These are phyloP conservation scores for Gamsiella multidivaricata DNA, from an alignment of 192 early-diverging fungal species.

Conservation along the genomic window DNA sequence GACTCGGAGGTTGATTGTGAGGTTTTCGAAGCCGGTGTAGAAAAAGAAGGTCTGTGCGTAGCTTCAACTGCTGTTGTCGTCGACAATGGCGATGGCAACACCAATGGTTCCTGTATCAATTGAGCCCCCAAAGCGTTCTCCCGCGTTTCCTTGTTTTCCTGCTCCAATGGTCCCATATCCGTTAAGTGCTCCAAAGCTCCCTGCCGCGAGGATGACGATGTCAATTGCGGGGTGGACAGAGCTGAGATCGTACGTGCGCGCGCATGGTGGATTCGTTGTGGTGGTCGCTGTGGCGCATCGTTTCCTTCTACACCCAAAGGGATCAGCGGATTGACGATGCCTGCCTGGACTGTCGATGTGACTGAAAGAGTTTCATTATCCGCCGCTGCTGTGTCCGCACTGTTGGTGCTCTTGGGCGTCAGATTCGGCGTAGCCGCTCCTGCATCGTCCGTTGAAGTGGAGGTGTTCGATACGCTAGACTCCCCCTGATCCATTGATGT, in stretches of 20 bases:
- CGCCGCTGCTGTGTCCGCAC: neutral
- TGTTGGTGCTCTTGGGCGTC: neutral
- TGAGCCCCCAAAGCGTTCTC: too few species aligned
- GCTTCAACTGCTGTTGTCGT: neutral
- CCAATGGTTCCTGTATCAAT: too few species aligned
- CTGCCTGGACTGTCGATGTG: neutral
- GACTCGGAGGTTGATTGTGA: conserved; percentile 14
- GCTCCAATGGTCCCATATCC: conserved; percentile 38
- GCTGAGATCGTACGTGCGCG: too few species aligned
- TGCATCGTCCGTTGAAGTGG: too few species aligned
- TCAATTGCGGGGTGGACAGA: too few species aligned
- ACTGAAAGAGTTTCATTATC: neutral
- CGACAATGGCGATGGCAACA: too few species aligned
- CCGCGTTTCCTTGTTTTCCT: conserved; percentile 12
- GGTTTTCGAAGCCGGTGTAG: conserved; percentile 23
- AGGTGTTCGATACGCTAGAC: too few species aligned
- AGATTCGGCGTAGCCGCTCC: neutral
- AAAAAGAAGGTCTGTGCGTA: conserved; percentile 9
- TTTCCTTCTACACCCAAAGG: neutral
- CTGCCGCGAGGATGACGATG: too few species aligned
- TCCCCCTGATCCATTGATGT: too few species aligned
- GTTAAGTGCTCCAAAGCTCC: conserved; percentile 26
- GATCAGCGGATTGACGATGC: neutral
- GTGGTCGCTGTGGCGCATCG: neutral
- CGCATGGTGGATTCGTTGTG: neutral